A percentile compares a stretch with the other conserved stretches of the same genome.
These are phyloP conservation scores for Mycena floridula DNA, from an alignment of 768 basidiomycete species.

Conservation along the genomic window DNA sequence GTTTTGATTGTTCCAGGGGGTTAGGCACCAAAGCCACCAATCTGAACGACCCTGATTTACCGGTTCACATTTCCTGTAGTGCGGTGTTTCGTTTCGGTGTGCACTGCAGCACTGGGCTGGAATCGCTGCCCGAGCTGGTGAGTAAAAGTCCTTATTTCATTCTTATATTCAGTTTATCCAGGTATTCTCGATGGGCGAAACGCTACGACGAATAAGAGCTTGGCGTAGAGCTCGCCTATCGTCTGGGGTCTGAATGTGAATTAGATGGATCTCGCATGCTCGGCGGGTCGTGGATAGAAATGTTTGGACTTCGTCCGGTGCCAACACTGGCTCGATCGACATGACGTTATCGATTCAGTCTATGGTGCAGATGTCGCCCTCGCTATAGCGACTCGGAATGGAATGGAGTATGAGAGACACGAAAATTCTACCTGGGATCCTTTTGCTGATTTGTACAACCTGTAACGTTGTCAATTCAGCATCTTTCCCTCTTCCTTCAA, in stretches of 20 bases:
- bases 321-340: slow-evolving; percentile 37
- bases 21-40: slow-evolving; percentile 19
- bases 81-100: slow-evolving; percentile 37
- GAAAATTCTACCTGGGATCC: slow-evolving; percentile 31
- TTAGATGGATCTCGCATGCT: slow-evolving; percentile 38
- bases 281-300: slow-evolving; percentile 45
- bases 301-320: slow-evolving; percentile 42
- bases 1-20: slow-evolving; percentile 29
- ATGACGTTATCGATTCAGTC: slow-evolving; percentile 29
- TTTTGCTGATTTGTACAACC: slow-evolving; percentile 23
- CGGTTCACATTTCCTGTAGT: slow-evolving; percentile 25
- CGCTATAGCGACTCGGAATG: slow-evolving; percentile 21
- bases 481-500: too few species aligned
- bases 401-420: slow-evolving; percentile 34
- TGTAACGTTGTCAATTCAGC: too few species aligned
- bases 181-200: slow-evolving; percentile 35
- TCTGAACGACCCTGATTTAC: slow-evolving; percentile 22
- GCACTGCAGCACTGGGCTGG: slow-evolving; percentile 37
- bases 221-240: slow-evolving; percentile 19
- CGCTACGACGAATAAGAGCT: slow-evolving; percentile 40
- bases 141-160: too few species aligned
- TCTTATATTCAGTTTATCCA: too few species aligned
- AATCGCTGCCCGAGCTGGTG: slow-evolving; percentile 31
- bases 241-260: slow-evolving; percentile 27
- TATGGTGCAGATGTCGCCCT: slow-evolving; percentile 30